Conservation (phyloP, 2,329 filamentous ascomycete genomes). For the Ascochyta pisi region DNA sequence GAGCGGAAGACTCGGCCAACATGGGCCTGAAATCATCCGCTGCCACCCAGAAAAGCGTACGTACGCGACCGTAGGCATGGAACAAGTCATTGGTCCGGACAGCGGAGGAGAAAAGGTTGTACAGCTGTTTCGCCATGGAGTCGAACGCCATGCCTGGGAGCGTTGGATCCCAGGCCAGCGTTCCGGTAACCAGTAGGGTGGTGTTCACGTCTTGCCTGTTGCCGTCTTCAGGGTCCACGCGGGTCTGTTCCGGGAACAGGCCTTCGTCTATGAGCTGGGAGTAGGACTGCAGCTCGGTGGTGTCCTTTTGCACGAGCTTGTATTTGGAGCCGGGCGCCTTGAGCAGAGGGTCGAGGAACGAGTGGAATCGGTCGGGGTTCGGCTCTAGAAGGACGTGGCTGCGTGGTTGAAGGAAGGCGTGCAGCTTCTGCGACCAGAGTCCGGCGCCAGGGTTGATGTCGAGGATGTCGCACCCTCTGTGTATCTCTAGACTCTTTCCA, state of each 20-base stretch:
- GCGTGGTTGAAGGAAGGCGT: constrained; percentile 77
- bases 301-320: constrained; percentile 53
- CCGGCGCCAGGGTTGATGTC: constrained; percentile 85
- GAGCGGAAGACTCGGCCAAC: constrained; percentile 64
- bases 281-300: constrained; percentile 50
- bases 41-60: constrained; percentile 77
- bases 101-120: constrained; percentile 67
- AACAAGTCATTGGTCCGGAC: constrained; percentile 67
- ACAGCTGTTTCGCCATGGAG: constrained; percentile 64
- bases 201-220: constrained; percentile 66
- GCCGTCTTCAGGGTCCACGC: constrained; percentile 48
- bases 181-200: constrained; percentile 67
- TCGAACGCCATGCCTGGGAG: constrained; percentile 59
- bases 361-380: constrained; percentile 63
- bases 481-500: constrained; percentile 70
- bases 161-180: constrained; percentile 45
- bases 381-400: constrained; percentile 85
- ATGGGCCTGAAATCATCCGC: constrained; percentile 65
- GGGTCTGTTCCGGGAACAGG: constrained; percentile 63
- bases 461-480: constrained; percentile 82
- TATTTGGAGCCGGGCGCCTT: constrained; percentile 51
- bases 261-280: constrained; percentile 59
- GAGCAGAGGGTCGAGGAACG: constrained; percentile 62
- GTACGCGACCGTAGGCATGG: constrained; percentile 78
- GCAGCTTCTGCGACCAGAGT: constrained; percentile 78